Conservation (phyloP, 2,329 filamentous ascomycete species). For the Fusarium haematococcum region DNA sequence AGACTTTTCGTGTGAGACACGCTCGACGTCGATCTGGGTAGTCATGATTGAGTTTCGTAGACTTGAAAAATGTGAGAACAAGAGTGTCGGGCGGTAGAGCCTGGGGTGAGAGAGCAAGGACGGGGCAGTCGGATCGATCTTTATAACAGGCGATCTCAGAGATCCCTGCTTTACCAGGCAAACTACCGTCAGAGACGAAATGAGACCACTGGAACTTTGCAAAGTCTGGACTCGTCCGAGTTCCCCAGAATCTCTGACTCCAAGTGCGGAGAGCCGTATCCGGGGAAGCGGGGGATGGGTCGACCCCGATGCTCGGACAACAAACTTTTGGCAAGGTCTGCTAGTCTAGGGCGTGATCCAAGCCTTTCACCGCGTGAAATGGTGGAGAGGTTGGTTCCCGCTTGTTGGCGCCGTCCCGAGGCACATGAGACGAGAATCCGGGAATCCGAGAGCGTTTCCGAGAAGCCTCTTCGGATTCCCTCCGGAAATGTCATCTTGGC, state of each 20-base stretch:
- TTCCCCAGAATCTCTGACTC: conserved; percentile 24
- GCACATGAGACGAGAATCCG: neutral
- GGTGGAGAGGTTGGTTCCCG: neutral
- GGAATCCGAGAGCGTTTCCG: conserved; percentile 15
- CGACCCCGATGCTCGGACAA: neutral
- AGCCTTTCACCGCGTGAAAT: neutral
- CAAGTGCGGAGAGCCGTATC: conserved; percentile 18
- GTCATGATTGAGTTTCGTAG: conserved; percentile 16
- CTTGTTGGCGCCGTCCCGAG: neutral
- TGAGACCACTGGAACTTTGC: neutral
- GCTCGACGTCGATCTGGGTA: conserved; percentile 41
- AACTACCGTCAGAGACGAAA: neutral
- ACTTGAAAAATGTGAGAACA: conserved; percentile 2
- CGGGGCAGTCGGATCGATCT: neutral
- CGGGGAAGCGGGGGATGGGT: conserved; percentile 28
- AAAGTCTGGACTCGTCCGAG: neutral
- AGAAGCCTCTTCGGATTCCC: neutral
- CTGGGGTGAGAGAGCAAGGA: neutral
- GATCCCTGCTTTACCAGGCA: neutral
- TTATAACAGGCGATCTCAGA: neutral
- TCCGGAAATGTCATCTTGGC: neutral
- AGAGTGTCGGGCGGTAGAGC: neutral
- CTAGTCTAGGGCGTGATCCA: neutral
- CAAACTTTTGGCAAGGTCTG: neutral
- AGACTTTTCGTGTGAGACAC: conserved; percentile 39